Base-by-base conservation (phyloP, 2,329 filamentous ascomycete species). In the Apiospora pterosperma region DNA sequence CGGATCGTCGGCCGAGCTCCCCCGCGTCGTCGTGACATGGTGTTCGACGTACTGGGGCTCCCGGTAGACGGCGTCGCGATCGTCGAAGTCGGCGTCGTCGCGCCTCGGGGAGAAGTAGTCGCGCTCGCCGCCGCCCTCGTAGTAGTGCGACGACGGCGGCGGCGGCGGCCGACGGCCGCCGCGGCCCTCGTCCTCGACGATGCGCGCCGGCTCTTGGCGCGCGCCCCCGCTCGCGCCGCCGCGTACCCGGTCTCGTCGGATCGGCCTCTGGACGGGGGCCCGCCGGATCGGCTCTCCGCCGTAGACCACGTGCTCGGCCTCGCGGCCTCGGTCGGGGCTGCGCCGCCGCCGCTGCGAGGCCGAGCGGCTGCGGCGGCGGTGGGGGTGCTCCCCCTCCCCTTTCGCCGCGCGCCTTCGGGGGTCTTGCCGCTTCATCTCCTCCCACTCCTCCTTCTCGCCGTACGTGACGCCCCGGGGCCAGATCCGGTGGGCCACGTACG, bases 381-480 rank as follows among this genome's bases (percentile, higher is more conserved):
- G 36, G 36, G 3, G 12, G 14, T 39, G 36, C 3, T 39, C 14
- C 14, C 19, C 12, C 2, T 39, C 12, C 36, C 19, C 36, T 3
- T 19, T 16, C 36, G 12, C 36, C 11, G 11, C 11, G 4, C 48
- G 7, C 16, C 48, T 34, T n/a, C 48, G n/a, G 16, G 16, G 14
- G 44, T 11, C 14, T 2, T 52, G 14, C 7, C 14, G 44, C 16
- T 25, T 16, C 7, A 7, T 19, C 28, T 67, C 67, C 31, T 76
- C 75, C 75, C 77, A 79, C 25, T 75, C 73, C 64, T 79, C 77
- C 65, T 76, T 77, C 25, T 78, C 76, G 63, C 77, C 76, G 63
- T 79, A 77, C 0, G 72, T 67, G 31, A 76, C 68, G 12, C 77
- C 78, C 64, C 76, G 77, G 61, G 78, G 78, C 77, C 76, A 78